These are phyloP conservation scores for Anthoceros angustus DNA, from an alignment of 225 moss, liverwort and hornwort genomes.

Conservation along the genomic window DNA sequence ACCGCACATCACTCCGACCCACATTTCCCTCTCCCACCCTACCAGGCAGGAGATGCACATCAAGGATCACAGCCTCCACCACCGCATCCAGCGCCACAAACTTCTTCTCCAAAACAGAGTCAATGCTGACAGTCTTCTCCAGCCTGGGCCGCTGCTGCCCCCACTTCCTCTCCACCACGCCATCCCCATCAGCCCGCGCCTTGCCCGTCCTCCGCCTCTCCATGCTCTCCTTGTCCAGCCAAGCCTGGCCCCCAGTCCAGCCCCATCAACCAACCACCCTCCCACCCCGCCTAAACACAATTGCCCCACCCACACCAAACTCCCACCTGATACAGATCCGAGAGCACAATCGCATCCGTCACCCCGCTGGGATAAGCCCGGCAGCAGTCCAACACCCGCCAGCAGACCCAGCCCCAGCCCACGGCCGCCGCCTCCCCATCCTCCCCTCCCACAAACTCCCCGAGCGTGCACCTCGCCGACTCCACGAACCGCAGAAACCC, in stretches of 20 bases:
- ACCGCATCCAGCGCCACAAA: conserved; percentile 35
- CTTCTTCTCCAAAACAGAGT: conserved; percentile 34
- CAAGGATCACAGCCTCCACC: conserved; percentile 31
- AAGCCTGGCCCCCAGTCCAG: conserved; percentile 15
- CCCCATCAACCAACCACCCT: neutral
- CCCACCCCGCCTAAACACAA: neutral
- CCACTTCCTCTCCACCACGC: conserved; percentile 13
- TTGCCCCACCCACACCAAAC: neutral
- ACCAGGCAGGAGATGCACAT: conserved; percentile 31
- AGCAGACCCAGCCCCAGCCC: conserved; percentile 42
- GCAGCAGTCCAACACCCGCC: conserved; percentile 29
- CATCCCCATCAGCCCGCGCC: conserved; percentile 14
- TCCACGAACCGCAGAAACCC: conserved; percentile 6
- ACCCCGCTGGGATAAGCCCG: conserved; percentile 37
- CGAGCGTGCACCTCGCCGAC: neutral
- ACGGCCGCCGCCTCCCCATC: conserved; percentile 11
- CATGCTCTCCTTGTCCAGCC: conserved; percentile 27
- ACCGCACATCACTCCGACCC: neutral
- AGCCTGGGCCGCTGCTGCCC: conserved; percentile 27
- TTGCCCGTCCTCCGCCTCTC: conserved; percentile 21
- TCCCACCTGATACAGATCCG: conserved; percentile 32
- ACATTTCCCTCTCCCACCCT: neutral
- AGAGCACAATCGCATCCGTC: conserved; percentile 34
- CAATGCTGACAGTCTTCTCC: conserved; percentile 26
- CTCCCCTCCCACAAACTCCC: neutral